These are phyloP conservation scores for Euphorbia pulcherrima DNA, from an alignment of 345 rosid species.

Conservation along the genomic window DNA sequence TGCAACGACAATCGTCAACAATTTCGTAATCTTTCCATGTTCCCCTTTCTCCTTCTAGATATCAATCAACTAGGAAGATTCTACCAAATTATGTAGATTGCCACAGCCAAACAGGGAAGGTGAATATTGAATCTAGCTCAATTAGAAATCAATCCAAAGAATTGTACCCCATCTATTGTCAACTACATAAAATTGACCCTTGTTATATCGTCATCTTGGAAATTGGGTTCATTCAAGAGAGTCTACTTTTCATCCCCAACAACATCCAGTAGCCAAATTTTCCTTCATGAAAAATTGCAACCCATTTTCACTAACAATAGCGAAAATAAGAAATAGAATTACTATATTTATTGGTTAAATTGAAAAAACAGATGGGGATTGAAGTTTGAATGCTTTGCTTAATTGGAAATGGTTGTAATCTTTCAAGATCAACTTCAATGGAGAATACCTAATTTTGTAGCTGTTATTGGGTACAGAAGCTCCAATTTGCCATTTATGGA, in stretches of 20 bases:
- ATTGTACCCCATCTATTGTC: conserved; percentile 25
- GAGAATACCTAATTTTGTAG: not conserved
- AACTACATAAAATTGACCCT: conserved; percentile 24
- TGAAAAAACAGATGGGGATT: not conserved
- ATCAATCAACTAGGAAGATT: conserved; percentile 25
- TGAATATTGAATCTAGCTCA: conserved; percentile 20
- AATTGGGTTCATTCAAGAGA: conserved; percentile 9
- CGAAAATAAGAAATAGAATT: conserved; percentile 6
- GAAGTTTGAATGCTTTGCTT: not conserved
- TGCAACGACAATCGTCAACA: no score
- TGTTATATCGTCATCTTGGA: conserved; percentile 23
- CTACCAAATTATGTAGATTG: conserved; percentile 18
- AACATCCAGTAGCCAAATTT: conserved; percentile 27
- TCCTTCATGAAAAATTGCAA: conserved; percentile 23
- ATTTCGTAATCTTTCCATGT: conserved; percentile 1
- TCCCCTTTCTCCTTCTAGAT: conserved; percentile 15
- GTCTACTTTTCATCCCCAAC: conserved; percentile 24
- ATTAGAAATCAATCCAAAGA: conserved; percentile 21
- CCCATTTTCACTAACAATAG: not conserved
- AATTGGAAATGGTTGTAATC: conserved; percentile 1
- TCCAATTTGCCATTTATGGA: conserved; percentile 5
- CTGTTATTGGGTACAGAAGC: conserved; percentile 18
- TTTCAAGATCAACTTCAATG: not conserved
- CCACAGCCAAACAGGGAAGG: conserved; percentile 25
- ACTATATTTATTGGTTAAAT: conserved; percentile 16